Evolutionary conservation across 2,329 filamentous ascomycete genomes (phyloP).

Genomic region (Aspergillus glaucus): DNA sequence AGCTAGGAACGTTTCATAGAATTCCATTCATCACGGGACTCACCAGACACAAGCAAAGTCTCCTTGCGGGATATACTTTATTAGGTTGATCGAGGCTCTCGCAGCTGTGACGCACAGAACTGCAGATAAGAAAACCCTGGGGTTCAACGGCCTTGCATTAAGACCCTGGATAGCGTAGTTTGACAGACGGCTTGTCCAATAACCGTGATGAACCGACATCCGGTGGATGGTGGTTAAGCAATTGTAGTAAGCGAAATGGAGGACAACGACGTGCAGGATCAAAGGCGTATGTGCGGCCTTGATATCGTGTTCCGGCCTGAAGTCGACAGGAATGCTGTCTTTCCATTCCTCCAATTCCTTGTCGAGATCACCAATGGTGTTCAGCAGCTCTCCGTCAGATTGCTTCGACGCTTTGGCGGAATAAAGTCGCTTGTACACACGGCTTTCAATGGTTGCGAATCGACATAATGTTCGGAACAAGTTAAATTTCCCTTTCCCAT

Average conservation of each 20-base stretch:
- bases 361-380: constrained; percentile 93
- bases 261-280: constrained; percentile 87
- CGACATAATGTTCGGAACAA: constrained; percentile 89
- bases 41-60: constrained; percentile 95
- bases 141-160: constrained; percentile 85
- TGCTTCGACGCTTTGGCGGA: constrained; percentile 88
- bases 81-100: constrained; percentile 81
- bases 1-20: constrained; percentile 7
- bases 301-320: constrained; percentile 95
- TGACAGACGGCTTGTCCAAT: constrained; percentile 92
- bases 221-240: constrained; percentile 95
- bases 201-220: constrained; percentile 96
- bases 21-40: constrained; percentile 28
- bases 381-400: constrained; percentile 84
- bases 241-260: constrained; percentile 98
- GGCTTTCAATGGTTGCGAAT: constrained; percentile 85
- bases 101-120: constrained; percentile 89
- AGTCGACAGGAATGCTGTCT: constrained; percentile 88
- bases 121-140: constrained; percentile 87
- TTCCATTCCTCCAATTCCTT: constrained; percentile 91
- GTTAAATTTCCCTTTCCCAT: constrained; percentile 89
- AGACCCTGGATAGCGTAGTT: constrained; percentile 93
- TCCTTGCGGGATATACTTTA: constrained; percentile 93
- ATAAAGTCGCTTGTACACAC: constrained; percentile 88
- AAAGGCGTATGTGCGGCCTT: constrained; percentile 85